Conservation (phyloP, 1,139 yeast species). For the Williopsis jadinii region DNA sequence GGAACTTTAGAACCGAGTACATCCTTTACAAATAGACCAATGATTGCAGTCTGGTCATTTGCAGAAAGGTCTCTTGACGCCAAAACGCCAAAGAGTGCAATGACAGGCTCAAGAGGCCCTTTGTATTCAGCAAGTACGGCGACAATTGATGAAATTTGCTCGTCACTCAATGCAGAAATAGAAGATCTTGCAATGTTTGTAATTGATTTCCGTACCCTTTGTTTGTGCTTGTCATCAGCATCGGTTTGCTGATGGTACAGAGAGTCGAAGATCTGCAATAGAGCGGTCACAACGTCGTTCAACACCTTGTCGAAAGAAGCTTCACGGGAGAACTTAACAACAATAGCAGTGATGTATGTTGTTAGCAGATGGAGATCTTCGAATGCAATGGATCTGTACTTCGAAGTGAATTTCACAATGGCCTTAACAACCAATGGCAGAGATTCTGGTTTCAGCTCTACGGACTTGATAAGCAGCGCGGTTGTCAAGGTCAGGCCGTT, state of each 20-base stretch:
- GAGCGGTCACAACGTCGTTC: slow-evolving; percentile 22
- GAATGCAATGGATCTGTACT: slow-evolving; percentile 36
- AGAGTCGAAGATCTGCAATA: slow-evolving; percentile 15
- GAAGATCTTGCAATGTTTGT: slow-evolving; percentile 8
- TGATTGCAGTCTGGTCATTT: slow-evolving; percentile 18
- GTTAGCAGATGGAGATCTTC: slow-evolving; percentile 50
- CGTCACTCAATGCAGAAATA: slow-evolving; percentile 5
- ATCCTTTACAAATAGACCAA: slow-evolving; percentile 33
- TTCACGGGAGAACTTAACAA: slow-evolving; percentile 1
- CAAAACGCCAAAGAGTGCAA: slow-evolving; percentile 34
- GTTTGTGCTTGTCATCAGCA: slow-evolving; percentile 34
- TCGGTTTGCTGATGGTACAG: slow-evolving; percentile 11
- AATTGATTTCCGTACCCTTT: slow-evolving; percentile 35
- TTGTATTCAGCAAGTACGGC: slow-evolving; percentile 14
- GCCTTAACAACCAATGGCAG: slow-evolving; percentile 32
- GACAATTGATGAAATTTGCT: slow-evolving; percentile 11
- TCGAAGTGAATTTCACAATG: slow-evolving; percentile 30
- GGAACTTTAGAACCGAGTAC: slow-evolving; percentile 42
- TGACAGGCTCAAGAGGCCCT: slow-evolving; percentile 24
- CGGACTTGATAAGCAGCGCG: slow-evolving; percentile 30
- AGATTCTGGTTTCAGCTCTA: slow-evolving; percentile 28
- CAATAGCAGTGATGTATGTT: slow-evolving; percentile 41
- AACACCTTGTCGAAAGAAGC: slow-evolving; percentile 3
- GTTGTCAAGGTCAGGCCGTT: slow-evolving; percentile 41
- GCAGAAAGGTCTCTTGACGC: slow-evolving; percentile 21